phyloP scores from a whole-genome alignment of 176 grass and related monocot species.

The Aegilops sharonensis region DNA sequence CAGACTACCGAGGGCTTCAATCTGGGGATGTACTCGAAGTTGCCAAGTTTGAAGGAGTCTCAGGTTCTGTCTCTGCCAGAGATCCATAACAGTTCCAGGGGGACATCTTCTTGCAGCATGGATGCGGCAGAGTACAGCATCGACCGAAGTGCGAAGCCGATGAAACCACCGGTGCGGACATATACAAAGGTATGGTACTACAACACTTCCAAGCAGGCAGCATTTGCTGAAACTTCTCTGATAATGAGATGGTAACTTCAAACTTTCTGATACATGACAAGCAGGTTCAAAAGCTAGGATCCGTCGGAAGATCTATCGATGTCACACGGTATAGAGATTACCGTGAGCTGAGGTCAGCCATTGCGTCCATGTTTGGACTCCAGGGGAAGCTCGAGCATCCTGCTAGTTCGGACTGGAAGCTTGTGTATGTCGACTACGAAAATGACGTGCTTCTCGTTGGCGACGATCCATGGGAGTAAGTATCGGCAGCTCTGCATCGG shows the following conservation, averaged over 20 bases:
- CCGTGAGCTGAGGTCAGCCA: constrained; percentile 76
- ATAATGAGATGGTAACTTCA: not conserved
- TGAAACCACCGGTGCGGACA: constrained; percentile 73
- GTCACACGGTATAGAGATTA: constrained; percentile 92
- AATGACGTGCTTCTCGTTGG: constrained; percentile 94
- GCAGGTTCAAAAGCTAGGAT: constrained; percentile 90
- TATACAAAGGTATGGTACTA: constrained; percentile 77
- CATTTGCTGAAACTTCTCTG: not conserved
- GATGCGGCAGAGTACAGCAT: constrained; percentile 53
- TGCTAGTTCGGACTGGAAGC: constrained; percentile 83
- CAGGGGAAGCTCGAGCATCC: constrained; percentile 80
- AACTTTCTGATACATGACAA: not conserved
- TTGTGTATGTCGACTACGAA: constrained; percentile 97
- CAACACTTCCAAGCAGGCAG: not conserved
- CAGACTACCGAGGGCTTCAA: constrained; percentile 35
- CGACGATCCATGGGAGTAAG: constrained; percentile 99
- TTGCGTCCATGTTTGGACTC: constrained; percentile 89
- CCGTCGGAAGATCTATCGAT: constrained; percentile 96
- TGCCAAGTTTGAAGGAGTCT: constrained; percentile 51
- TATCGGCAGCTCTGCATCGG: not conserved
- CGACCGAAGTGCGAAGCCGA: constrained; percentile 43
- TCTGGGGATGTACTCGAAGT: constrained; percentile 37
- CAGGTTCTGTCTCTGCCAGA: constrained; percentile 50
- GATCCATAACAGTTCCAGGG: constrained; percentile 51
- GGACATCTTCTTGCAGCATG: constrained; percentile 80